Base-by-base conservation (phyloP, 2,329 filamentous ascomycete genomes). In the Cladosporium sp. region DNA sequence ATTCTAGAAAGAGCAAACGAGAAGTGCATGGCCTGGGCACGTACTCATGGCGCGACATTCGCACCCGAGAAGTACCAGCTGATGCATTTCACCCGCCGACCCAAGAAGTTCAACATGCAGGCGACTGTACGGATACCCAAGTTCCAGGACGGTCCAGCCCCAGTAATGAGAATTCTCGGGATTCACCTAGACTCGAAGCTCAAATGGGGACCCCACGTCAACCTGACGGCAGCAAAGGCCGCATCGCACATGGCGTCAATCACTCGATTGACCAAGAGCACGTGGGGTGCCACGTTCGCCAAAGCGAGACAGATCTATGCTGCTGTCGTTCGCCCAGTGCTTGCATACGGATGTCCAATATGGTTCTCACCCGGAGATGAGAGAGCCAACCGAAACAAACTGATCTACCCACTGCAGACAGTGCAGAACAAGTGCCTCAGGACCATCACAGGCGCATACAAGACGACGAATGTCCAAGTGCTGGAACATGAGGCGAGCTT, bases 401-500 rank as follows among this genome's bases (percentile, higher is more conserved):
- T 36, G 34, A 36, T 36, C 34, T 36, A 36, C 13, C 34, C 34
- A 14, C 34, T 36, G 11, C 34, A 36, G 34, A 36, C 34, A 16
- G 34, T 36, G 13, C 34, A 36, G 13, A 36, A 36, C 34, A 36
- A 36, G 34, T 36, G 34, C 26, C 64, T 67, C n/a, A 25, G 64
- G 13, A 58, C 53, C 30, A 63, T 67, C 28, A 43, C 48, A 54
- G 66, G 64, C 30, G 64, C 64, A 48, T 66, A 67, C 49, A 65
- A 63, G n/a, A 64, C 56, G 34, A 66, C 43, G 51, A 62, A 56
- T 16, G 46, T 58, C 16, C 30, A 53, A 16, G 51, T 64, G n/a
- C 60, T 64, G 5, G 60, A 64, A 43, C 53, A 64, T 26, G 21
- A 64, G 39, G 51, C 61, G n/a, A 58, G 61, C 39, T 34, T 63